phyloP scores from a whole-genome alignment of 1,284 basidiomycete species.

The Trichosporon inkin region DNA sequence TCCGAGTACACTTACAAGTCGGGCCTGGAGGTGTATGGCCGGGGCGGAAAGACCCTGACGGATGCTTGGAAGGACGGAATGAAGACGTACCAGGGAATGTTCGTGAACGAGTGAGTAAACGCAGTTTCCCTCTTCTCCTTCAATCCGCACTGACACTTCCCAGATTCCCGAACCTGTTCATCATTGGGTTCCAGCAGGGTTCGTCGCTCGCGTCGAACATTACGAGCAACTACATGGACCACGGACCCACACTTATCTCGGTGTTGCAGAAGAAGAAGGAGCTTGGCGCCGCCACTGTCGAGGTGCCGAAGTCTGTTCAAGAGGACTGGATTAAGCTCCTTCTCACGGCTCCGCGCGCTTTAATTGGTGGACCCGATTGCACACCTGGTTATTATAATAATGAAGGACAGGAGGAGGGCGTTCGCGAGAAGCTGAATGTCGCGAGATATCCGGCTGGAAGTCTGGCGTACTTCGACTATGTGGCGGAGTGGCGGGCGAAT shows the following conservation, averaged over 20 bases:
- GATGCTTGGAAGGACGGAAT: conserved; percentile 19
- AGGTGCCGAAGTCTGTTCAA: not conserved
- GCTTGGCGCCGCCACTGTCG: conserved; percentile 7
- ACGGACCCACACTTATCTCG: conserved; percentile 5
- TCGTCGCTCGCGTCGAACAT: conserved; percentile 16
- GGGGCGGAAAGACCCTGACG: conserved; percentile 11
- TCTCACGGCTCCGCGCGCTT: not conserved
- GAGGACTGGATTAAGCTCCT: conserved; percentile 16
- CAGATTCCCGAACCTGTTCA: conserved; percentile 23
- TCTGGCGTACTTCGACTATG: conserved; percentile 17
- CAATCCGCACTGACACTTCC: no score
- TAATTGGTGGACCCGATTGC: conserved; percentile 3
- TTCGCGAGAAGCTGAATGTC: conserved; percentile 7
- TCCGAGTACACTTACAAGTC: conserved; percentile 10
- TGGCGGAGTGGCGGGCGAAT: conserved; percentile 13
- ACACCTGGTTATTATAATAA: conserved; percentile 15
- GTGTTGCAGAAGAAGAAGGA: conserved; percentile 15
- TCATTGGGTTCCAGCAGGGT: conserved; percentile 11
- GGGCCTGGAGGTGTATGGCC: conserved; percentile 17
- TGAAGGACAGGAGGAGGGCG: conserved; percentile 16
- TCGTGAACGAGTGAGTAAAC: conserved; percentile 5
- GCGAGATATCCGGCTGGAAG: conserved; percentile 14
- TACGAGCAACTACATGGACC: conserved; percentile 17
- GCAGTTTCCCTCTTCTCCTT: no score
- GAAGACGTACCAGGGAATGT: conserved; percentile 16